These are phyloP conservation scores for Fragaria nilgerrensis DNA, from an alignment of 306 rosid genomes.

Conservation along the genomic window DNA sequence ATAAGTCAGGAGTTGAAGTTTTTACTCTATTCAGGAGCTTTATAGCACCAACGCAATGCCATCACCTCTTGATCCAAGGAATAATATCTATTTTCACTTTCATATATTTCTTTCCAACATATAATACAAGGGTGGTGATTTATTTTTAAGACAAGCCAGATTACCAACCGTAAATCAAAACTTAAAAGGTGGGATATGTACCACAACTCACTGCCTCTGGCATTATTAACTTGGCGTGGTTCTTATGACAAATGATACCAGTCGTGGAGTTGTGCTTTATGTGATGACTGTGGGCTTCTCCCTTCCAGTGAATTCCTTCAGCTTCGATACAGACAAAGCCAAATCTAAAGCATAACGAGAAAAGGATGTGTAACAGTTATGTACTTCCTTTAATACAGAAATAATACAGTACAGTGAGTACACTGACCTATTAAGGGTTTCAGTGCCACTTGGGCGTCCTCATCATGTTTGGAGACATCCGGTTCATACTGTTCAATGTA, in stretches of 20 bases:
- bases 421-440: constrained; percentile 83
- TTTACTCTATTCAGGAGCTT: background rate
- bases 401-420: background rate
- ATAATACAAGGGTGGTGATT: constrained; percentile 13
- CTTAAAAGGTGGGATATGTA: constrained; percentile 14
- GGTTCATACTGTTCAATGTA: constrained; percentile 92
- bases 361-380: background rate
- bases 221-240: constrained; percentile 8
- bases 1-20: background rate
- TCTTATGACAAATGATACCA: constrained; percentile 9
- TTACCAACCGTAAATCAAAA: constrained; percentile 21
- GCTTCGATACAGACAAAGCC: constrained; percentile 76
- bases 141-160: constrained; percentile 14
- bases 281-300: constrained; percentile 96
- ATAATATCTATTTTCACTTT: background rate
- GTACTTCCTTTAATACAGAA: constrained; percentile 4
- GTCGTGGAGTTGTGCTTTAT: constrained; percentile 35
- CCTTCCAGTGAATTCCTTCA: constrained; percentile 93
- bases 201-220: constrained; percentile 22
- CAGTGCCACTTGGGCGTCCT: constrained; percentile 84
- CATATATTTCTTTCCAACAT: background rate
- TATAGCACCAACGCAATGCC: background rate
- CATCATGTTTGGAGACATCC: constrained; percentile 68
- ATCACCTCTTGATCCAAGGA: background rate
- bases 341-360: constrained; percentile 53